A percentile compares a stretch with the other conserved stretches of the same genome.
Evolutionary conservation across 805 yeast genomes (phyloP).

Genomic region (Cyberlindnera xylosilytica): DNA sequence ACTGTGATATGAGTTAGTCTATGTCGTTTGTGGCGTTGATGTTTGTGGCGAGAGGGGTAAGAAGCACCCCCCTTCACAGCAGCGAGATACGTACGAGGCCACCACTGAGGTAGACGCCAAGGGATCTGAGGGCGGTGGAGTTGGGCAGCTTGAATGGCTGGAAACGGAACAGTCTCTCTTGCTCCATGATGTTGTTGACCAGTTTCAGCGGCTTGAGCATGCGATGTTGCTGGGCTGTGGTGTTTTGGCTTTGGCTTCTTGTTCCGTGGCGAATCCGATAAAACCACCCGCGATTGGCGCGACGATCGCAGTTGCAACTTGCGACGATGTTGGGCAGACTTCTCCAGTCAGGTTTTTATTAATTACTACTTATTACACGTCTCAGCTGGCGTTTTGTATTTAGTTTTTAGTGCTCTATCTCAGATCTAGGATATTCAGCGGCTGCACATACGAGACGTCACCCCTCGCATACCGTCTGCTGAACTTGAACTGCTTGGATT

Average conservation of each 20-base stretch:
- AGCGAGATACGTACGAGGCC: slow-evolving; percentile 36
- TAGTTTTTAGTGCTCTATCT: too few relatives aligned
- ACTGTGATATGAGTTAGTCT: too few relatives aligned
- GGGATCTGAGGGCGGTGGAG: slow-evolving; percentile 63
- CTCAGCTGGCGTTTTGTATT: neutral
- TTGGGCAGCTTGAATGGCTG: slow-evolving; percentile 64
- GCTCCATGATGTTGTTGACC: slow-evolving; percentile 29
- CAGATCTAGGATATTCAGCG: too few relatives aligned
- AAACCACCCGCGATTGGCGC: neutral
- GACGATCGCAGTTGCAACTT: too few relatives aligned
- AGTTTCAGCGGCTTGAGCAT: slow-evolving; percentile 13
- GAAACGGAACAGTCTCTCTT: slow-evolving; percentile 60
- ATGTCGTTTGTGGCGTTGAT: too few relatives aligned
- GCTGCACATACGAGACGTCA: too few relatives aligned
- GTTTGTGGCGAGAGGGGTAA: too few relatives aligned
- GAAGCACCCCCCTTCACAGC: neutral
- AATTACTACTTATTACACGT: too few relatives aligned
- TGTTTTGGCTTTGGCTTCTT: neutral
- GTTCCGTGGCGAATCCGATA: slow-evolving; percentile 6
- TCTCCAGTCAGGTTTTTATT: too few relatives aligned
- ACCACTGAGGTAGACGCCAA: slow-evolving; percentile 77
- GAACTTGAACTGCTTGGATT: too few relatives aligned
- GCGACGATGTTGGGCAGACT: too few relatives aligned
- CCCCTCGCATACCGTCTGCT: too few relatives aligned
- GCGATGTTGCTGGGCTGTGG: neutral